Evolutionary conservation across 106 monocot genomes (phyloP), one percentile per base, ranked within the genome.

Genomic region (Xerophyta viscosa): DNA sequence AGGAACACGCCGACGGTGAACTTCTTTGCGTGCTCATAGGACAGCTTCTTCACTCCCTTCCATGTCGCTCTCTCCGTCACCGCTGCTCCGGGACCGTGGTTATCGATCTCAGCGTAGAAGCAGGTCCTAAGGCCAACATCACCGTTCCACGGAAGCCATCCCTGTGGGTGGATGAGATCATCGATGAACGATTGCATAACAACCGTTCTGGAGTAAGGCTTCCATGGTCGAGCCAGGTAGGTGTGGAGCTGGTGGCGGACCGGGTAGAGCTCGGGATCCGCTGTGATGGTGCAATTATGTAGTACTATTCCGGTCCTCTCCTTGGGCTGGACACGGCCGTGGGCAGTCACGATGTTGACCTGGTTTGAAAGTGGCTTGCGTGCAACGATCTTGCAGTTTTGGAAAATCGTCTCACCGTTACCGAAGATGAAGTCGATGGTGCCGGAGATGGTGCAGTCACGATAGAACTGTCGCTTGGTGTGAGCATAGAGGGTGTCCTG

Each of bases 341-440:
- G 75, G 0, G 78, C 78, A 0, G 74, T 84, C 19, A 84, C 62
- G 56, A 79, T 79, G 56, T 61, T 65, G 51, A 61, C 64, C 64
- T 84, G 84, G 67, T 75, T 75, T 42, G 46, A 46, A 49, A 84
- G 1, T 1, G 84, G 84, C 56, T 65, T 71, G 20, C 84, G 42
- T 5, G 67, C 68, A 2, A 71, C 11, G 18, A 84, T 41, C 1
- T 26, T 3, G 61, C 84, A 84, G 71, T 69, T 75, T 47, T 84
- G 84, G 67, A 84, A 75, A 49, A 75, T 23, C 17, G 42, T 2
- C 17, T 69, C 42, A 0, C 73, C 46, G 63, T 82, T 63, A 25
- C 81, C 81, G 56, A 82, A 82, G 45, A 82, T 50, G 66, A 77
- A 82, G 69, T 82, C 82, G 47, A 82, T 58, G 45, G 82, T 82